A percentile compares a stretch with the other conserved stretches of the same genome.
Evolutionary conservation across 2,329 filamentous ascomycete genomes (phyloP).

Genomic region (Fusarium liriodendri): DNA sequence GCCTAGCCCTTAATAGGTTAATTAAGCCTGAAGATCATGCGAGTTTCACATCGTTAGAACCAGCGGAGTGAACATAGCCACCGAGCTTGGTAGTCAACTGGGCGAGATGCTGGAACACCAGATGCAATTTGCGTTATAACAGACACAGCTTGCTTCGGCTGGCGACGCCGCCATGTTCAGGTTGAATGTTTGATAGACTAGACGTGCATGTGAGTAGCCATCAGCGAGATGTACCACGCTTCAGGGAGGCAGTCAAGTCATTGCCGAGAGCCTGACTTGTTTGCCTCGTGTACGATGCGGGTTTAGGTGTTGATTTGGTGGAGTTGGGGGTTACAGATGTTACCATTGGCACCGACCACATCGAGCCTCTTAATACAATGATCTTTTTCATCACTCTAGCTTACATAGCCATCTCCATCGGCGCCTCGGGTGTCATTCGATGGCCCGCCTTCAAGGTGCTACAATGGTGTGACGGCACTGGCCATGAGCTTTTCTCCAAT

Average conservation of each 20-base stretch:
- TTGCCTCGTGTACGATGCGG: too few relatives aligned
- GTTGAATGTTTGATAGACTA: background rate
- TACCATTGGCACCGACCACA: conserved; percentile 73
- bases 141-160: too few relatives aligned
- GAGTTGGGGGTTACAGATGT: conserved; percentile 57
- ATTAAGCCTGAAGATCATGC: too few relatives aligned
- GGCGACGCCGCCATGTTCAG: too few relatives aligned
- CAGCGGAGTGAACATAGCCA: conserved; percentile 20
- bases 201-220: too few relatives aligned
- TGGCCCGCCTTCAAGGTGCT: conserved; percentile 78
- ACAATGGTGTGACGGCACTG: conserved; percentile 73
- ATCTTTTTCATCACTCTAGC: conserved; percentile 78
- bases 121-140: too few relatives aligned
- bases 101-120: background rate
- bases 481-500: conserved; percentile 76
- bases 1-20: too few relatives aligned
- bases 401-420: conserved; percentile 82
- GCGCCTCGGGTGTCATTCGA: conserved; percentile 78
- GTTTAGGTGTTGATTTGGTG: too few relatives aligned
- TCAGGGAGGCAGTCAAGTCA: too few relatives aligned
- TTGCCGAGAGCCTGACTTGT: too few relatives aligned
- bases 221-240: too few relatives aligned
- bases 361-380: conserved; percentile 79
- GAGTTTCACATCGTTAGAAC: too few relatives aligned
- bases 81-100: background rate